phyloP scores from a whole-genome alignment of 1,284 basidiomycete species.

The Ustilago lituana region DNA sequence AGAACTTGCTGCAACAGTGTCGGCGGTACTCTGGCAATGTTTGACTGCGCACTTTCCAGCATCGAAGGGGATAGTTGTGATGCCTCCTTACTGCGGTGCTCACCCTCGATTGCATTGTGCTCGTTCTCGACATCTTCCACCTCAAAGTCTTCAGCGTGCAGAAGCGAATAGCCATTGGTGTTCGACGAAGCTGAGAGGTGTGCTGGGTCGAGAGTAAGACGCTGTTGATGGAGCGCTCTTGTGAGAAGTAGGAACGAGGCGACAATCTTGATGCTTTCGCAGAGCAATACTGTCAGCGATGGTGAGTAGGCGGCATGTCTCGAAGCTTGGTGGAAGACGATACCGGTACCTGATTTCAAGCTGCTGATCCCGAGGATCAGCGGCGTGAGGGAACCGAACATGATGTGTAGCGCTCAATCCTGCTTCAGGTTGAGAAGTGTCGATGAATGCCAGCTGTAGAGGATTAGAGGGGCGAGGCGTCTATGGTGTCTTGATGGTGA shows the following conservation, averaged over 20 bases:
- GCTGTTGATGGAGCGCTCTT: constrained; percentile 7
- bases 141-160: constrained; percentile 13
- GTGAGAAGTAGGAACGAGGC: constrained; percentile 11
- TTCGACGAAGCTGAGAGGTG: neutral
- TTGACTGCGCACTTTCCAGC: neutral
- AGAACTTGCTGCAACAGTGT: constrained; percentile 11
- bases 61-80: neutral
- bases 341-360: constrained; percentile 17
- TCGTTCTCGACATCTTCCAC: constrained; percentile 1
- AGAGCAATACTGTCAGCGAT: constrained; percentile 18
- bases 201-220: neutral
- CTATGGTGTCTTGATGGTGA: no score
- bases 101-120: no score
- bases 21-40: neutral
- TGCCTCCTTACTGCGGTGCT: neutral
- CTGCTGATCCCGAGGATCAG: constrained; percentile 14
- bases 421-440: neutral
- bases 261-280: constrained; percentile 30
- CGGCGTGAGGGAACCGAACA: constrained; percentile 22
- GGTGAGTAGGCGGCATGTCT: constrained; percentile 28
- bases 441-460: neutral
- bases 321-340: constrained; percentile 24
- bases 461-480: no score
- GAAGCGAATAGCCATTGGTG: constrained; percentile 1
- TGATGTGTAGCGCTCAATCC: constrained; percentile 6